These are phyloP conservation scores for sunflower (Helianthus annuus) DNA, from an alignment of 129 eudicot species.

Conservation along the genomic window HanXRQr2.0-SUNRISE NC_035437.2:32927074-32927573, in stretches of 20 bases:
- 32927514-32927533: constrained; percentile 75
- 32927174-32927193: constrained; percentile 91
- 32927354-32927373: constrained; percentile 68
- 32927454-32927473: constrained; percentile 83
- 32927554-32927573: constrained; percentile 40
- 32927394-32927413: constrained; percentile 49
- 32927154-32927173: constrained; percentile 74
- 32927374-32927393: constrained; percentile 78
- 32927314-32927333: constrained; percentile 66
- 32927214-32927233: constrained; percentile 74
- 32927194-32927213: constrained; percentile 85
- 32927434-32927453: constrained; percentile 86
- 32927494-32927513: constrained; percentile 89
- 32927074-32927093: constrained; percentile 75
- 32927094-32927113: constrained; percentile 72
- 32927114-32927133: constrained; percentile 78
- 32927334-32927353: constrained; percentile 62
- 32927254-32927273: constrained; percentile 70
- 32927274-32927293: constrained; percentile 82
- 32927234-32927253: constrained; percentile 80
- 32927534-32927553: constrained; percentile 62
- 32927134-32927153: constrained; percentile 95
- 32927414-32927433: constrained; percentile 62
- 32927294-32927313: constrained; percentile 87
- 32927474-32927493: constrained; percentile 61